Evolutionary conservation across 768 basidiomycete species (phyloP).

Genomic region (Hypholoma sublateritium): DNA sequence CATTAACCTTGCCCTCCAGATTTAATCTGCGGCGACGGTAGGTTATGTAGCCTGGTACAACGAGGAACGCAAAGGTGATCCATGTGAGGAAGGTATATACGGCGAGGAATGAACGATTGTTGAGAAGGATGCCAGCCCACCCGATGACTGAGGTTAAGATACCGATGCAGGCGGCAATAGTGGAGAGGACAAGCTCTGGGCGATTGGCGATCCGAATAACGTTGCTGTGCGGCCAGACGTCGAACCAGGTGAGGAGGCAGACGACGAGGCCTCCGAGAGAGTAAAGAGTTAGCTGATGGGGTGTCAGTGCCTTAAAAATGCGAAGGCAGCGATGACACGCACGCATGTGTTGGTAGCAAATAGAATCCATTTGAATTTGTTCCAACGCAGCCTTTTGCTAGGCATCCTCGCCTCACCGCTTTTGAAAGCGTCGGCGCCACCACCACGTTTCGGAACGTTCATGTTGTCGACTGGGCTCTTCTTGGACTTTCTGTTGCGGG

Average conservation of each 20-base stretch:
- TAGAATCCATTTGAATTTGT: conserved; percentile 80
- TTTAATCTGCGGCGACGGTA: conserved; percentile 61
- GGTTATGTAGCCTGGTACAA: conserved; percentile 77
- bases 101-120: conserved; percentile 84
- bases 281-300: conserved; percentile 48
- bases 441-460: conserved; percentile 58
- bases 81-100: conserved; percentile 76
- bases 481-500: conserved; percentile 34
- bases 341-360: conserved; percentile 63
- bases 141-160: conserved; percentile 71
- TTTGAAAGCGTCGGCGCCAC: conserved; percentile 66
- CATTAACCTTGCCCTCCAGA: conserved; percentile 77
- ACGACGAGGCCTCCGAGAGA: conserved; percentile 60
- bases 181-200: conserved; percentile 68
- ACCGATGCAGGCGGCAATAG: conserved; percentile 58
- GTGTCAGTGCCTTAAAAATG: neutral
- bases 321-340: conserved; percentile 14
- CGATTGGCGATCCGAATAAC: conserved; percentile 69
- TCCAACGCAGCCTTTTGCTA: conserved; percentile 60
- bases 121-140: conserved; percentile 81
- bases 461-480: conserved; percentile 27
- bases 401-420: conserved; percentile 52
- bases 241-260: conserved; percentile 76
- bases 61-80: conserved; percentile 70
- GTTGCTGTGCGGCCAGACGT: conserved; percentile 67